phyloP scores from a whole-genome alignment of 257 asterid species.

The Solanum boliviense region DNA sequence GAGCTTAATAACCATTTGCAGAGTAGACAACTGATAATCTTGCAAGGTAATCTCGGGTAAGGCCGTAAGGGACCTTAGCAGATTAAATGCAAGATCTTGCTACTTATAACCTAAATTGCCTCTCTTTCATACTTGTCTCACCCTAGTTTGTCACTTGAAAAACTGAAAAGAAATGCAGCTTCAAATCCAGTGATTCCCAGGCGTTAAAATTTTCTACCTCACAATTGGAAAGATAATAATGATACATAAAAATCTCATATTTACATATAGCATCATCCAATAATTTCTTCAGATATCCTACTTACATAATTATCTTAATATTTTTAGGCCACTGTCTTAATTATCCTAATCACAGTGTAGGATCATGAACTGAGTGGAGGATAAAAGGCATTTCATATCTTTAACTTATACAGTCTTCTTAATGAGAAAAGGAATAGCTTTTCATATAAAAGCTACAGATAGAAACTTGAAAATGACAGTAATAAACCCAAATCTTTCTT shows the following conservation, averaged over 20 bases:
- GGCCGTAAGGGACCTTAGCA: not conserved
- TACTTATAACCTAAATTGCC: not conserved
- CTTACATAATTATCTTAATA: too few species aligned
- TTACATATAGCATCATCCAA: conserved; percentile 1
- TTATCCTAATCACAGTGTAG: not conserved
- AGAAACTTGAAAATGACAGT: not conserved
- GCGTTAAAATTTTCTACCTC: not conserved
- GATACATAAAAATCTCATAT: not conserved
- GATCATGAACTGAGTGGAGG: not conserved
- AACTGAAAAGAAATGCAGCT: not conserved
- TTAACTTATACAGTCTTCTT: not conserved
- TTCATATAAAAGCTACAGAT: not conserved
- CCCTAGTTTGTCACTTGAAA: not conserved
- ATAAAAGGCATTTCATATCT: not conserved
- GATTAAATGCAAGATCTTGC: not conserved
- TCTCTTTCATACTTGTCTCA: not conserved
- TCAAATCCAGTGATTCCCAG: not conserved
- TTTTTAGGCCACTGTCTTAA: not conserved
- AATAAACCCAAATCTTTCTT: not conserved
- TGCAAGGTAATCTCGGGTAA: not conserved
- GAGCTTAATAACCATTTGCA: not conserved
- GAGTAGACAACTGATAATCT: not conserved
- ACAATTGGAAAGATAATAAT: not conserved
- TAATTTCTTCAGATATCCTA: not conserved
- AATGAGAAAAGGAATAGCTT: not conserved